Percentiles rank a stretch among this genome's conserved stretches.
Evolutionary conservation across 2,329 filamentous ascomycete species (phyloP).

Genomic region (Fusarium annulatum): DNA sequence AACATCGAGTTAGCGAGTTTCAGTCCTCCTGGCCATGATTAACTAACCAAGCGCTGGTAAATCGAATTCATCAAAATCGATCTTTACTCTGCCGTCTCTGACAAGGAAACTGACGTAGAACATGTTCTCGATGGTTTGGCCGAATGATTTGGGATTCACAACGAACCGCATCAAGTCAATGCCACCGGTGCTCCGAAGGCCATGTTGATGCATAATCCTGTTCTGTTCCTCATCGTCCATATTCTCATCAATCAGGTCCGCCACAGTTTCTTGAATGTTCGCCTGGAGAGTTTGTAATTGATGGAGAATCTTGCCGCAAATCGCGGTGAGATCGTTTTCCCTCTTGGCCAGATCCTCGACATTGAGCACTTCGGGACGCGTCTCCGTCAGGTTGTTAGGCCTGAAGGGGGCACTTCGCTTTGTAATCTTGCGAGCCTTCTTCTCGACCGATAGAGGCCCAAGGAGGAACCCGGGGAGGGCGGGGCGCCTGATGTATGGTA

Average conservation of each 20-base stretch:
- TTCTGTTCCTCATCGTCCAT: slow-evolving; percentile 58
- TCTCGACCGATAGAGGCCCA: slow-evolving; percentile 89
- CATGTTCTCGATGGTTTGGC: slow-evolving; percentile 94
- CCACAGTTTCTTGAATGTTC: slow-evolving; percentile 59
- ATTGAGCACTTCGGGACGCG: slow-evolving; percentile 81
- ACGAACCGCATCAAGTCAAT: slow-evolving; percentile 88
- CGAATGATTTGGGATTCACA: slow-evolving; percentile 89
- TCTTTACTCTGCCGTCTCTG: slow-evolving; percentile 80
- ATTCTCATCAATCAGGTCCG: slow-evolving; percentile 57
- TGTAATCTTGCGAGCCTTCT: slow-evolving; percentile 76
- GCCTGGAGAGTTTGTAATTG: slow-evolving; percentile 65
- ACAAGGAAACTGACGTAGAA: slow-evolving; percentile 97
- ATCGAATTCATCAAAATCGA: slow-evolving; percentile 78
- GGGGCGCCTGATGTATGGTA: slow-evolving; percentile 78
- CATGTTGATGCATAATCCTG: slow-evolving; percentile 71
- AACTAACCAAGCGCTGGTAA: slow-evolving; percentile 84
- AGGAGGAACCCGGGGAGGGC: slow-evolving; percentile 85
- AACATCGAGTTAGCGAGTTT: slow-evolving; percentile 26
- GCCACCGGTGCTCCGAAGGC: slow-evolving; percentile 75
- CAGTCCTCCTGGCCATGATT: not conserved
- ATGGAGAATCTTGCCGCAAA: slow-evolving; percentile 80
- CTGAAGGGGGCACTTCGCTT: slow-evolving; percentile 78
- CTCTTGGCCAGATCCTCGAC: slow-evolving; percentile 80
- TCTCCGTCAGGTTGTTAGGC: slow-evolving; percentile 74
- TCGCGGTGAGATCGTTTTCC: slow-evolving; percentile 80